These are phyloP conservation scores for Micromonas commoda DNA, from an alignment of 139 green algal species.

Conservation along the genomic window DNA sequence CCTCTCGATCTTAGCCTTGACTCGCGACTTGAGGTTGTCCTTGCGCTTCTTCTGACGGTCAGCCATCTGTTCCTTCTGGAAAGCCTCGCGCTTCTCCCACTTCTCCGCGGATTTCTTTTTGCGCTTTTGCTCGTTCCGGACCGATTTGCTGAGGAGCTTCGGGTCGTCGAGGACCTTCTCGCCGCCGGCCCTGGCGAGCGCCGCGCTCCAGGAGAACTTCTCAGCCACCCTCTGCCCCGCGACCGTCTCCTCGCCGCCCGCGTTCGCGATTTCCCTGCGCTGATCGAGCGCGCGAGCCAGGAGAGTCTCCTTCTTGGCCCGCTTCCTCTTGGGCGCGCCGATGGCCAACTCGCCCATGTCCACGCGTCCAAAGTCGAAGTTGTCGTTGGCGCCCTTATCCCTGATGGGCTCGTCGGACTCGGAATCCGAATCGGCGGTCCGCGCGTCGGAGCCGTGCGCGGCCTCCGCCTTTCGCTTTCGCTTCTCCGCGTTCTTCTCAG, in stretches of 20 bases:
- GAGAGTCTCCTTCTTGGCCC: background rate
- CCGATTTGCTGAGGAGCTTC: conserved; percentile 11
- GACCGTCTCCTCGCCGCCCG: conserved; percentile 3
- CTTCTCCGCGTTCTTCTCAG: conserved; percentile 3
- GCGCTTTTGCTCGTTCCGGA: background rate
- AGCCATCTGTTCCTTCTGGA: background rate
- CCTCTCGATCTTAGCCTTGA: conserved; percentile 1
- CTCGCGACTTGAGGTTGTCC: conserved; percentile 16
- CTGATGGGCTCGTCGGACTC: background rate
- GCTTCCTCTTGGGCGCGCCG: conserved; percentile 1
- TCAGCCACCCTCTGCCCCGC: conserved; percentile 7
- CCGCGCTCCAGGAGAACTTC: conserved; percentile 9
- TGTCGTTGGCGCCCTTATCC: background rate
- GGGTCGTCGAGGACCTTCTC: conserved; percentile 29
- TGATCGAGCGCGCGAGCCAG: background rate
- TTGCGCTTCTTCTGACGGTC: conserved; percentile 20
- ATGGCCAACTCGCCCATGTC: background rate
- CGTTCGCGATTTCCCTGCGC: background rate
- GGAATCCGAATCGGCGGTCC: background rate
- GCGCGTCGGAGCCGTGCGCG: background rate
- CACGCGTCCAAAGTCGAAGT: conserved; percentile 15
- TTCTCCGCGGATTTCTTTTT: conserved; percentile 16
- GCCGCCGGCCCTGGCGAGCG: conserved; percentile 8
- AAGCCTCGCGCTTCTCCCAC: conserved; percentile 3
- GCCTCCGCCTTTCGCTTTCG: background rate